A percentile compares a stretch with the other conserved stretches of the same genome.
Conservation (phyloP, 306 rosid genomes). For the Corylus americana region DNA sequence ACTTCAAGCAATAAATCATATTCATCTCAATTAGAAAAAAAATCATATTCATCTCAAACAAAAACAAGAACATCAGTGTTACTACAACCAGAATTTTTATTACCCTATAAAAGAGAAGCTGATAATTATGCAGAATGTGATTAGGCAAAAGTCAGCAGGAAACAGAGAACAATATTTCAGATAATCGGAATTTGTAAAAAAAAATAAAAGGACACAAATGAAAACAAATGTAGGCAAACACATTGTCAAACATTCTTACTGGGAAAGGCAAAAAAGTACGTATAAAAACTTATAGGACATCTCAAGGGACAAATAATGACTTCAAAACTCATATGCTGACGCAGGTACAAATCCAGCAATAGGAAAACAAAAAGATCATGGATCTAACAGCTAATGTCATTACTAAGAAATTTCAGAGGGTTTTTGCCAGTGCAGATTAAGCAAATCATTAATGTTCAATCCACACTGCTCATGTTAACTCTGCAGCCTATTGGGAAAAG, state of each 20-base stretch:
- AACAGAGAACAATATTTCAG: not conserved
- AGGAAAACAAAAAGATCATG: conserved; percentile 1
- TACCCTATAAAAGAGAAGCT: not conserved
- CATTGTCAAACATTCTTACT: not conserved
- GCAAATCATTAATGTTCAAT: not conserved
- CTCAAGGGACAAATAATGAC: not conserved
- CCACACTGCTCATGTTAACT: not conserved
- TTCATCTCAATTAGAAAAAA: not conserved
- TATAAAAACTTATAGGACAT: not conserved
- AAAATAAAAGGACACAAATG: not conserved
- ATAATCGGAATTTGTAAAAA: not conserved
- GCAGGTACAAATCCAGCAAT: not conserved
- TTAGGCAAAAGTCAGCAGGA: not conserved
- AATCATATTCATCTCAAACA: not conserved
- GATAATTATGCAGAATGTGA: not conserved
- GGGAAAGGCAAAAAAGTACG: not conserved
- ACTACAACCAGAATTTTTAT: not conserved
- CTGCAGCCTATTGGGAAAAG: too few relatives aligned
- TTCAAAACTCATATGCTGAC: not conserved
- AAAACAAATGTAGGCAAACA: not conserved
- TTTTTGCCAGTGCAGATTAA: not conserved
- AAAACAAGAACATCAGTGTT: not conserved
- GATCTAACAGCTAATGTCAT: not conserved
- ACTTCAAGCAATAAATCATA: not conserved
- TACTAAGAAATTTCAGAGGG: not conserved